Conservation (phyloP, 148 eudicot genomes). For the Dianthus caryophyllus region DNA sequence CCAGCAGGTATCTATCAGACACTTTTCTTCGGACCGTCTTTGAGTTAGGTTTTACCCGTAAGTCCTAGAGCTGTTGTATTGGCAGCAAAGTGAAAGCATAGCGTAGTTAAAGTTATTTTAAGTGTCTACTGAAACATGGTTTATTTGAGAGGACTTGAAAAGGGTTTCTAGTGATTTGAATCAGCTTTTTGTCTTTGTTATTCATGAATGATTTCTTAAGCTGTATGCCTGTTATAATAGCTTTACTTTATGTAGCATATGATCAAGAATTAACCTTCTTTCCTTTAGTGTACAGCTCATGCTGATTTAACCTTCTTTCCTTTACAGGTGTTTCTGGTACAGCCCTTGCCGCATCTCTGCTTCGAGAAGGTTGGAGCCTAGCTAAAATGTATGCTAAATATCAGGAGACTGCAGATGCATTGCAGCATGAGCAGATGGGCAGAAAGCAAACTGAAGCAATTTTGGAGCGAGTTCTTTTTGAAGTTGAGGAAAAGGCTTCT, state of each 20-base stretch:
- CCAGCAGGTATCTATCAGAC: slow-evolving; percentile 41
- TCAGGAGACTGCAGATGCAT: slow-evolving; percentile 95
- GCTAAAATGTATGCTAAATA: slow-evolving; percentile 85
- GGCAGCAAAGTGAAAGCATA: too few species aligned
- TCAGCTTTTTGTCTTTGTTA: too few species aligned
- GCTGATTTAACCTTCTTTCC: background rate
- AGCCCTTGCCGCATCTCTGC: slow-evolving; percentile 87
- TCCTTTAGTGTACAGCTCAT: background rate
- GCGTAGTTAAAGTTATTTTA: too few species aligned
- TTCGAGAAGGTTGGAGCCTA: slow-evolving; percentile 96
- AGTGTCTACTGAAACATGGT: too few species aligned
- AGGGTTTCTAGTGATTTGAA: too few species aligned
- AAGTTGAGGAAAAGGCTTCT: slow-evolving; percentile 92
- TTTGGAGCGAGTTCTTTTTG: slow-evolving; percentile 72
- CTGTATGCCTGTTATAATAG: background rate
- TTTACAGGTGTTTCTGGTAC: slow-evolving; percentile 75
- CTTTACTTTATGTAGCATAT: background rate
- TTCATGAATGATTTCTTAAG: background rate
- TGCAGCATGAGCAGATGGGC: slow-evolving; percentile 85
- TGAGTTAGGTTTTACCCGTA: background rate
- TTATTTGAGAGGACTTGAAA: too few species aligned
- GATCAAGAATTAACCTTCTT: background rate
- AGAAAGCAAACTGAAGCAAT: slow-evolving; percentile 87
- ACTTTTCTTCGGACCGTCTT: background rate
- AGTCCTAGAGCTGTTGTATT: too few species aligned